phyloP scores from a whole-genome alignment of 2,329 filamentous ascomycete species.

The Beauveria asiatica region DNA sequence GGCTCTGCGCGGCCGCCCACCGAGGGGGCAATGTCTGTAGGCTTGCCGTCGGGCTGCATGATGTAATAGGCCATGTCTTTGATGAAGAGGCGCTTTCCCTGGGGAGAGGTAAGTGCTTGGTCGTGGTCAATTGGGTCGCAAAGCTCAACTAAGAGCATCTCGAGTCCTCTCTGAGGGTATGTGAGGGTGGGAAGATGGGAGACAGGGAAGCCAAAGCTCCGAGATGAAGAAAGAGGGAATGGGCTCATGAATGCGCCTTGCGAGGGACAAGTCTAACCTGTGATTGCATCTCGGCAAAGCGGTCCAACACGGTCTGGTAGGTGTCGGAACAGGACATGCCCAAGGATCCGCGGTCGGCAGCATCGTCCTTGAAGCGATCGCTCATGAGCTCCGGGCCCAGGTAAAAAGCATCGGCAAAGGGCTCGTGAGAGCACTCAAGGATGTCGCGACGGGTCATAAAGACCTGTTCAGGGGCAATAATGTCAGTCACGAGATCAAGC shows the following conservation, averaged over 20 bases:
- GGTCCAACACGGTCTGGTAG: slow-evolving; percentile 68
- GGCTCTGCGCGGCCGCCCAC: slow-evolving; percentile 55
- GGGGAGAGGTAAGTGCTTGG: slow-evolving; percentile 19
- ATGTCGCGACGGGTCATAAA: slow-evolving; percentile 89
- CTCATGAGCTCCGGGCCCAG: slow-evolving; percentile 85
- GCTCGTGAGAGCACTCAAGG: slow-evolving; percentile 83
- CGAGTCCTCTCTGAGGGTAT: not conserved
- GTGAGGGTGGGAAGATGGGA: not conserved
- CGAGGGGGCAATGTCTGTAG: slow-evolving; percentile 69
- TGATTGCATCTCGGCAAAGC: slow-evolving; percentile 61
- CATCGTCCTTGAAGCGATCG: slow-evolving; percentile 66
- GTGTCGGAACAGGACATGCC: slow-evolving; percentile 59
- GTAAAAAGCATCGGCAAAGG: slow-evolving; percentile 95
- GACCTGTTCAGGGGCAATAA: slow-evolving; percentile 47
- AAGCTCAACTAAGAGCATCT: not conserved
- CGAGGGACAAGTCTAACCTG: slow-evolving; percentile 49
- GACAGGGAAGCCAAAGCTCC: not conserved
- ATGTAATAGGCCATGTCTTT: slow-evolving; percentile 97
- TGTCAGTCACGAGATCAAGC: not conserved
- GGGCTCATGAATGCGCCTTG: not conserved
- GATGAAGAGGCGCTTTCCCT: slow-evolving; percentile 93
- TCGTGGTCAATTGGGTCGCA: not conserved
- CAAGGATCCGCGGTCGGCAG: slow-evolving; percentile 43
- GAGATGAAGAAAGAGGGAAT: slow-evolving; percentile 4
- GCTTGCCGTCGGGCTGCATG: slow-evolving; percentile 62